phyloP scores from a whole-genome alignment of 495 filamentous ascomycete species.

The Penicillium verhagenii region DNA sequence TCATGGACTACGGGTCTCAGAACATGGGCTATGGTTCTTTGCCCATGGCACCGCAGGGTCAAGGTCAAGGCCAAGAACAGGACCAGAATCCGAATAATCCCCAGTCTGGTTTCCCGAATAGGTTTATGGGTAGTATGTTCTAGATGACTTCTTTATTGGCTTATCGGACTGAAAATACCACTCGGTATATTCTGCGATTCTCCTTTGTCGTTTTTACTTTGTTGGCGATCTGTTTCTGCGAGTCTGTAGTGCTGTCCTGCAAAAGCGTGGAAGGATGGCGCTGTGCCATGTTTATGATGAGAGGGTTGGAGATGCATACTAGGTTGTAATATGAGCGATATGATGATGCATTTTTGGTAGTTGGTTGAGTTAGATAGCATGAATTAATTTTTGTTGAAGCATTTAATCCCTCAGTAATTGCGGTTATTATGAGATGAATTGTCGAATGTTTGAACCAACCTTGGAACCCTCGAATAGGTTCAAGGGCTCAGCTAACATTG shows the following conservation, averaged over 20 bases:
- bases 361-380: neutral
- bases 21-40: neutral
- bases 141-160: neutral
- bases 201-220: neutral
- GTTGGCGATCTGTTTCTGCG: neutral
- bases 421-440: too few species aligned
- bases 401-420: too few species aligned
- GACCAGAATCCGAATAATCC: neutral
- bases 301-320: neutral
- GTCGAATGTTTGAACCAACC: too few species aligned
- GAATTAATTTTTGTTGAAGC: neutral
- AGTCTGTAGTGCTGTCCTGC: neutral
- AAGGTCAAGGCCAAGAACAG: neutral
- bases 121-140: conserved; percentile 1
- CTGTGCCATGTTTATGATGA: neutral
- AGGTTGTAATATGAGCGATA: neutral
- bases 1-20: neutral
- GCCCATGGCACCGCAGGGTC: neutral
- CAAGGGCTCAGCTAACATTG: too few species aligned
- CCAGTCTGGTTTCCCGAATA: neutral
- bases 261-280: neutral
- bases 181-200: too few species aligned
- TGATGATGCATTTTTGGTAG: conserved; percentile 5
- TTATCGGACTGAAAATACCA: too few species aligned
- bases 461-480: too few species aligned